These are phyloP conservation scores for Pleurozium schreberi DNA, from an alignment of 225 moss, liverwort and hornwort species.

Conservation along the genomic window DNA sequence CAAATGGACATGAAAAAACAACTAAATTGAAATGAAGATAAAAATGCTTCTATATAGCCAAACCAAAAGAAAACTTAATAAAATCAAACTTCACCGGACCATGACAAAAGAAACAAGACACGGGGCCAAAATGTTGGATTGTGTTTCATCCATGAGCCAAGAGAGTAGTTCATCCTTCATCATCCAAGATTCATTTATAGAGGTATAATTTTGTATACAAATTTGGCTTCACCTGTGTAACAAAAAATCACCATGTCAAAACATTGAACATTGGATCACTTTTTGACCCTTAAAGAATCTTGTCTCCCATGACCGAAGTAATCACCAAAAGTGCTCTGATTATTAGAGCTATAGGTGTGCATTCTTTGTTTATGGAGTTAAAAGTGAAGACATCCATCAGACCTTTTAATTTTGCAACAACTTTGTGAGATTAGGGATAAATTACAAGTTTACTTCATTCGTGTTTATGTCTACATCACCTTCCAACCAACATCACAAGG, in stretches of 20 bases:
- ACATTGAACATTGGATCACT: too few species aligned
- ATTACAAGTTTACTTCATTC: fast-evolving
- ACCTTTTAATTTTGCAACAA: neutral
- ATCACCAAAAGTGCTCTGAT: neutral
- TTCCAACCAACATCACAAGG: neutral
- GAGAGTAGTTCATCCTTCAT: neutral
- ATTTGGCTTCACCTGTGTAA: neutral
- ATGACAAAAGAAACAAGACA: neutral
- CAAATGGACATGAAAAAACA: neutral
- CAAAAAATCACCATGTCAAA: neutral
- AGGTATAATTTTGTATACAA: too few species aligned
- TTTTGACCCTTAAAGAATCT: fast-evolving
- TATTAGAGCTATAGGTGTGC: neutral
- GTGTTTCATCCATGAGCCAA: neutral
- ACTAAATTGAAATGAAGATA: too few species aligned
- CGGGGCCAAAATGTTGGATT: fast-evolving
- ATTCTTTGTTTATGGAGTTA: neutral
- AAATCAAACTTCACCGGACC: neutral
- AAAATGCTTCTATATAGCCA: neutral
- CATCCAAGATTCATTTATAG: neutral
- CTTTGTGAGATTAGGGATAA: neutral
- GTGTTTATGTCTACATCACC: neutral
- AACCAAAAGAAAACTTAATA: neutral
- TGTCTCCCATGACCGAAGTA: neutral
- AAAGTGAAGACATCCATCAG: neutral